Evolutionary conservation across 345 rosid species (phyloP).

Genomic region (Cardamine chenopodiifolia): DNA sequence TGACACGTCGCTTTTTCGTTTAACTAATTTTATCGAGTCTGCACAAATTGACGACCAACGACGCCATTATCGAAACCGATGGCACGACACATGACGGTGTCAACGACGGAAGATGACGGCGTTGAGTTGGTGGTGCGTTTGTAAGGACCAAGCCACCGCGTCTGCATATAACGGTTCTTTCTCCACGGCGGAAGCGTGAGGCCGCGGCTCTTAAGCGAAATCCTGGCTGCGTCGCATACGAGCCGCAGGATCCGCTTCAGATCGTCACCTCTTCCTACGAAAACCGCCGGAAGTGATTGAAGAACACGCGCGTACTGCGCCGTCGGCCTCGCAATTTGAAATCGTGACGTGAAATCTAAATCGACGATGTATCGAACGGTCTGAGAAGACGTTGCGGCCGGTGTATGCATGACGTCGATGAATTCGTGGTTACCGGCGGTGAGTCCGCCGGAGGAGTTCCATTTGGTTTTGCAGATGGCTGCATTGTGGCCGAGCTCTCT

Average conservation of each 20-base stretch:
- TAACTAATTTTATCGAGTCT: conserved; percentile 43
- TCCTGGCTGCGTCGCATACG: conserved; percentile 64
- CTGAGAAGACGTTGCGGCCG: conserved; percentile 1
- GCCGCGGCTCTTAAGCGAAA: conserved; percentile 61
- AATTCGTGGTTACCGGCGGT: conserved; percentile 77
- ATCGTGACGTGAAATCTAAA: conserved; percentile 70
- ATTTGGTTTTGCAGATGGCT: conserved; percentile 82
- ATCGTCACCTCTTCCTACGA: conserved; percentile 61
- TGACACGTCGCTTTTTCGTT: conserved; percentile 13
- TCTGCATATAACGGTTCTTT: conserved; percentile 86
- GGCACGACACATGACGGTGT: conserved; percentile 59
- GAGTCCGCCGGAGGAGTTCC: conserved; percentile 64
- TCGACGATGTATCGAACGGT: conserved; percentile 67
- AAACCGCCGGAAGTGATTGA: conserved; percentile 59
- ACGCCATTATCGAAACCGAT: conserved; percentile 68
- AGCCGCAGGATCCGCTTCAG: conserved; percentile 60
- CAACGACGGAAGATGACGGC: conserved; percentile 28
- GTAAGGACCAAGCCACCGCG: conserved; percentile 82
- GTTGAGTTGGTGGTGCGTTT: conserved; percentile 56
- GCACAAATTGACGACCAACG: conserved; percentile 52
- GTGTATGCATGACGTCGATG: conserved; percentile 63
- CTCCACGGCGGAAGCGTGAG: conserved; percentile 91
- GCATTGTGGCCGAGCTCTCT: conserved; percentile 81
- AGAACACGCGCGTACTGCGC: conserved; percentile 51
- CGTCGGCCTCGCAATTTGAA: conserved; percentile 90